Evolutionary conservation across 495 filamentous ascomycete species (phyloP).

Genomic region (Xylaria acuta): DNA sequence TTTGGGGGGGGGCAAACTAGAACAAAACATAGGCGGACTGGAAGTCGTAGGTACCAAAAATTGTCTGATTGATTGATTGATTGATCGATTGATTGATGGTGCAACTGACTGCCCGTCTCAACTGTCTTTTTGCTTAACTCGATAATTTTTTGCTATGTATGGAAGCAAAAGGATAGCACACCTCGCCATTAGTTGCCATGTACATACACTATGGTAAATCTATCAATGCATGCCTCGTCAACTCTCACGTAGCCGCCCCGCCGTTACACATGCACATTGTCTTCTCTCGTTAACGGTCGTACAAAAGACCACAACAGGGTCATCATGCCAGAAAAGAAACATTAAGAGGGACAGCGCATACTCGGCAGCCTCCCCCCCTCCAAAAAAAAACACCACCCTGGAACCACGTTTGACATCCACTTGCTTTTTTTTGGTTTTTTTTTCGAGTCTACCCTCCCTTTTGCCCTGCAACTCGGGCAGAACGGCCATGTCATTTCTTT

Average conservation of each 20-base stretch:
- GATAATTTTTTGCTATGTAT: neutral
- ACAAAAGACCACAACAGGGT: neutral
- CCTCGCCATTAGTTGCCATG: constrained; percentile 37
- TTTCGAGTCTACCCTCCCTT: constrained; percentile 1
- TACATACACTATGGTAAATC: constrained; percentile 28
- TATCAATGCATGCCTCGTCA: constrained; percentile 15
- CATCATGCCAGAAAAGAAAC: constrained; percentile 7
- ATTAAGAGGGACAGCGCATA: constrained; percentile 16
- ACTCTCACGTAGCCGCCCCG: constrained; percentile 1
- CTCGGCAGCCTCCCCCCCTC: neutral
- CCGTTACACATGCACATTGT: constrained; percentile 13
- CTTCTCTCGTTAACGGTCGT: constrained; percentile 19
- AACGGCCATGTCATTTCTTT: constrained; percentile 29
- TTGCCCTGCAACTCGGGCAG: neutral
- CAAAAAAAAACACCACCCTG: neutral
- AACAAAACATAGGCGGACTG: neutral
- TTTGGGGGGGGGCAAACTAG: constrained; percentile 19
- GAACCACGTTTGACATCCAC: neutral
- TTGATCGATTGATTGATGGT: too few relatives aligned
- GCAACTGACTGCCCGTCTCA: neutral
- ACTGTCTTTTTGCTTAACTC: constrained; percentile 3
- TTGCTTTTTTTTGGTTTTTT: neutral
- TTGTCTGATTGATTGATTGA: constrained; percentile 3
- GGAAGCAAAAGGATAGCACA: constrained; percentile 28
- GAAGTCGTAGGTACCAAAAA: neutral